A percentile compares a stretch with the other conserved stretches of the same genome.
phyloP scores from a whole-genome alignment of 148 eudicot species.

The Simmondsia chinensis region DNA sequence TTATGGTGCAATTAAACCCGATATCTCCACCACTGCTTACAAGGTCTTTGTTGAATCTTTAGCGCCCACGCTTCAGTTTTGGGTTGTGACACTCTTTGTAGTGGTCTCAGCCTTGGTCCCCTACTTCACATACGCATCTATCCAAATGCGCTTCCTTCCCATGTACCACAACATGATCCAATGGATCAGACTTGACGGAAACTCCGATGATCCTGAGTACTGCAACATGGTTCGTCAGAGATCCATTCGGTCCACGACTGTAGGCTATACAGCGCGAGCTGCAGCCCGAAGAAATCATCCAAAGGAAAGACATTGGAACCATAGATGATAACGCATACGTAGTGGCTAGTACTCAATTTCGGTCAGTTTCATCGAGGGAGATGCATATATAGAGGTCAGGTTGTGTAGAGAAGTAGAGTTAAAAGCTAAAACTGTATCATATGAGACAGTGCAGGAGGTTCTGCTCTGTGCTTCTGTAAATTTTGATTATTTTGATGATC shows the following conservation, averaged over 20 bases:
- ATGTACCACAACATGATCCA: conserved; percentile 85
- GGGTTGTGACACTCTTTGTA: conserved; percentile 47
- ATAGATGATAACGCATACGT: too few relatives aligned
- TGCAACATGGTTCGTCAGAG: conserved; percentile 49
- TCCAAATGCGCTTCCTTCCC: conserved; percentile 77
- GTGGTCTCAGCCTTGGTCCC: conserved; percentile 63
- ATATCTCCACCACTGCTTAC: conserved; percentile 57
- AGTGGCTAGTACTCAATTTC: too few relatives aligned
- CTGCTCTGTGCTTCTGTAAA: too few relatives aligned
- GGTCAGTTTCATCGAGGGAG: too few relatives aligned
- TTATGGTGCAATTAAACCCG: conserved; percentile 52
- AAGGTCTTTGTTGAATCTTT: conserved; percentile 55
- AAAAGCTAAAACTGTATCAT: too few relatives aligned
- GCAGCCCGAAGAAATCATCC: conserved; percentile 33
- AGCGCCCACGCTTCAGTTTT: conserved; percentile 51
- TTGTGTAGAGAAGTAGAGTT: too few relatives aligned
- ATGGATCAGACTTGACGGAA: conserved; percentile 71
- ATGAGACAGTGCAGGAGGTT: too few relatives aligned
- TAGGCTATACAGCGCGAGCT: conserved; percentile 64
- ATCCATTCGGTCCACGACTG: conserved; percentile 54
- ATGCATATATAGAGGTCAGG: too few relatives aligned
- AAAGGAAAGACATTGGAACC: conserved; percentile 16
- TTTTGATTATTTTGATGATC: too few relatives aligned
- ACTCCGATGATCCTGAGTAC: conserved; percentile 57
- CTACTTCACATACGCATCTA: conserved; percentile 40